Conservation (phyloP, 257 asterid species). For the Dorcoceras hygrometricum region DNA sequence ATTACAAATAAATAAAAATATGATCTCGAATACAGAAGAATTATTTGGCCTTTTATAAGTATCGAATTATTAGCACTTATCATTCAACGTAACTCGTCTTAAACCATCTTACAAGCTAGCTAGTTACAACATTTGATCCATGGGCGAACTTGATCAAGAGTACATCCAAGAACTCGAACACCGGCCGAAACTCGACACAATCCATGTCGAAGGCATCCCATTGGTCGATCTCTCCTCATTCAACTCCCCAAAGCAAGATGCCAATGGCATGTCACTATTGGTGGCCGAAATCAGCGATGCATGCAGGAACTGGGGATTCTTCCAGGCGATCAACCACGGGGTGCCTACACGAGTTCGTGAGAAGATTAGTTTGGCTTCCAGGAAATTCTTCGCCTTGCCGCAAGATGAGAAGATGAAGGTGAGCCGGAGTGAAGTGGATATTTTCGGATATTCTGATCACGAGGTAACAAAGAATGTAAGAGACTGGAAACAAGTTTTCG, state of each 20-base stretch:
- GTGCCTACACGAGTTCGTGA: conserved; percentile 44
- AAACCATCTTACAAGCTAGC: too few species aligned
- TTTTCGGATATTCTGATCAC: conserved; percentile 54
- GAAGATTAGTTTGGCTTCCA: conserved; percentile 48
- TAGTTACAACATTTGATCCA: conserved; percentile 22
- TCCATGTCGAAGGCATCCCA: conserved; percentile 61
- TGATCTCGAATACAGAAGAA: too few species aligned
- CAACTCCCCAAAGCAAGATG: conserved; percentile 26
- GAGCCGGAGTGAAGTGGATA: conserved; percentile 42
- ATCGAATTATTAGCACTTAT: too few species aligned
- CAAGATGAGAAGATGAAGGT: conserved; percentile 59
- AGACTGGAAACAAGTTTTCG: conserved; percentile 82
- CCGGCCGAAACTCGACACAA: conserved; percentile 44
- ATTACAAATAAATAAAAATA: too few species aligned
- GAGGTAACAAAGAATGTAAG: conserved; percentile 68
- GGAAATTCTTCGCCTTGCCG: conserved; percentile 46
- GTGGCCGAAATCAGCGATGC: conserved; percentile 54
- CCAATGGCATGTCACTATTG: conserved; percentile 26
- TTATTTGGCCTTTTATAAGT: too few species aligned
- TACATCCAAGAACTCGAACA: conserved; percentile 61
- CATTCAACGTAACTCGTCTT: not conserved
- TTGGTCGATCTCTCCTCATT: conserved; percentile 53
- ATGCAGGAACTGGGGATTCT: conserved; percentile 64
- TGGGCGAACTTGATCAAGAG: conserved; percentile 46
- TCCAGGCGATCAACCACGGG: conserved; percentile 85